Conservation (phyloP, 164 flowering plant genomes). For the Vitis vinifera region ASM3070453v1 NC_081813.1:2236001-2236500, state of each 20-base stretch:
- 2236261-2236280: conserved; percentile 65
- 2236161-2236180: conserved; percentile 31
- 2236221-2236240: conserved; percentile 51
- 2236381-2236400: conserved; percentile 65
- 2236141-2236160: conserved; percentile 18
- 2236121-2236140: conserved; percentile 38
- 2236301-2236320: conserved; percentile 17
- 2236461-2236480: conserved; percentile 66
- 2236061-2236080: conserved; percentile 64
- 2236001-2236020: conserved; percentile 79
- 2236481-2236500: conserved; percentile 71
- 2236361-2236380: conserved; percentile 66
- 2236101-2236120: conserved; percentile 47
- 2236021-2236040: conserved; percentile 64
- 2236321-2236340: conserved; percentile 57
- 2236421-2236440: conserved; percentile 82
- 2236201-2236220: conserved; percentile 47
- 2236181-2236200: conserved; percentile 52
- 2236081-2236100: conserved; percentile 58
- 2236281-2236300: conserved; percentile 52
- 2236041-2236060: conserved; percentile 50
- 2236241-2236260: conserved; percentile 44
- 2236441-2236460: conserved; percentile 67
- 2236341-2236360: conserved; percentile 47
- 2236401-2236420: conserved; percentile 69